Evolutionary conservation across 257 asterid genomes (phyloP).

Genomic region (Handroanthus guayacan): DNA sequence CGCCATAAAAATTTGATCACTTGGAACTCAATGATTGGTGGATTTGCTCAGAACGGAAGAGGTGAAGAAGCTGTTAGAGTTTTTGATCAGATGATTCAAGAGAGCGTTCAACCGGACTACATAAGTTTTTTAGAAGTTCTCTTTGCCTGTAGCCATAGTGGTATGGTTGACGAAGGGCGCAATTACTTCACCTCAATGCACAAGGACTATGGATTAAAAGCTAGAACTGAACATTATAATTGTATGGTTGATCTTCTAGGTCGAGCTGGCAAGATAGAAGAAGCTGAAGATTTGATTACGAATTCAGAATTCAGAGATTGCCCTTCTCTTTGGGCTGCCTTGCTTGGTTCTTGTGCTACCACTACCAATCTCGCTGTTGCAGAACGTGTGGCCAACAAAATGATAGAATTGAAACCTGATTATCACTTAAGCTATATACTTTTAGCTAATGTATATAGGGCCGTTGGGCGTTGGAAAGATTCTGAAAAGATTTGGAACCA

Average conservation of each 20-base stretch:
- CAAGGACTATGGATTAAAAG: constrained; percentile 50
- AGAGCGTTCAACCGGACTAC: constrained; percentile 61
- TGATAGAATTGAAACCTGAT: constrained; percentile 80
- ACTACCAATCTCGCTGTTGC: constrained; percentile 63
- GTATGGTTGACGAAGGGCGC: constrained; percentile 69
- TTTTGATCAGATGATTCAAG: constrained; percentile 65
- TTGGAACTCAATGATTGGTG: constrained; percentile 94
- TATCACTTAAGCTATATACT: constrained; percentile 83
- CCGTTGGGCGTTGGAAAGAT: constrained; percentile 83
- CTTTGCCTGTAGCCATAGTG: constrained; percentile 90
- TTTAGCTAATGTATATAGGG: constrained; percentile 73
- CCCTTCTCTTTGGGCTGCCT: constrained; percentile 76
- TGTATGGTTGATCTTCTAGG: constrained; percentile 93
- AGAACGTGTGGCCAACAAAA: constrained; percentile 69
- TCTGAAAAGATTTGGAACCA: constrained; percentile 63
- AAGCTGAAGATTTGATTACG: constrained; percentile 70
- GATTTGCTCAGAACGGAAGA: constrained; percentile 90
- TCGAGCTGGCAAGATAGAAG: constrained; percentile 76
- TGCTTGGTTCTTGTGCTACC: constrained; percentile 82
- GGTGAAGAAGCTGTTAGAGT: constrained; percentile 69
- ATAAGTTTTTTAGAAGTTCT: constrained; percentile 78
- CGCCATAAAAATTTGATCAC: constrained; percentile 68
- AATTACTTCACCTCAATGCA: constrained; percentile 61
- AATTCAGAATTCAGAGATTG: constrained; percentile 49
- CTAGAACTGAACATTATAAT: constrained; percentile 74